Base-by-base conservation (phyloP, 768 basidiomycete genomes). In the Cantharellus anzutake region DNA sequence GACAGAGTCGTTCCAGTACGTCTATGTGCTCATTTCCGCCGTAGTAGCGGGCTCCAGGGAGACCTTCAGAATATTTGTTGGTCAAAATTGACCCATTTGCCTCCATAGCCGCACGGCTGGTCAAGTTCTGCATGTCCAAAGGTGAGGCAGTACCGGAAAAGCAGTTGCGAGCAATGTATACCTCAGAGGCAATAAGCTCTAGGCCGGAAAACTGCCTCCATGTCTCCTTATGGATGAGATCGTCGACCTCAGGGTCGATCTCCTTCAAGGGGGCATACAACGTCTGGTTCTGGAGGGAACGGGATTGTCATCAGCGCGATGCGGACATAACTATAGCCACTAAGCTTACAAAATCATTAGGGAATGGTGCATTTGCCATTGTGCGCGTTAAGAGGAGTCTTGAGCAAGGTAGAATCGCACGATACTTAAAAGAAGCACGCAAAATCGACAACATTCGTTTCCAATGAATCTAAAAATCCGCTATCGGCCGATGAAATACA, bases 31-130 rank as follows among this genome's bases (percentile, higher is more conserved):
- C 96, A 75, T 98, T 99, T 60, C 94, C 94, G 67, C 91, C 92
- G 66, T 94, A 97, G 74, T 96, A 96, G 61, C 93, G 84, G 51
- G 92, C 93, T 59, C 80, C 82, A n/a, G 96, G 96, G 55, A 98
- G 88, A 76, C 96, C 96, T 74, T 98, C 96, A 29, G 96, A 98
- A 78, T 96, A 96, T 75, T 97, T 98, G 82, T 96, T 96, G 70
- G 94, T 97, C 69, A 98, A 72, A 70, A 99, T 93, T 59, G 94
- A 97, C 56, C 96, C 96, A 73, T 97, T 97, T 64, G 93, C 94
- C 73, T 98, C 88, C 85, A 98, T 93, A 58, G 88, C 83, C 35
- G 94, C 91, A 67, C 81, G 78, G 66, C 90, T 91, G 61, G 96
- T 98, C 78, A 99, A 74, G 76, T 98, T 98, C 94, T 94, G 63